Percentiles rank a stretch among this genome's conserved stretches.
Evolutionary conservation across 345 rosid genomes (phyloP).

Genomic region (Eucalyptus rudis): DNA sequence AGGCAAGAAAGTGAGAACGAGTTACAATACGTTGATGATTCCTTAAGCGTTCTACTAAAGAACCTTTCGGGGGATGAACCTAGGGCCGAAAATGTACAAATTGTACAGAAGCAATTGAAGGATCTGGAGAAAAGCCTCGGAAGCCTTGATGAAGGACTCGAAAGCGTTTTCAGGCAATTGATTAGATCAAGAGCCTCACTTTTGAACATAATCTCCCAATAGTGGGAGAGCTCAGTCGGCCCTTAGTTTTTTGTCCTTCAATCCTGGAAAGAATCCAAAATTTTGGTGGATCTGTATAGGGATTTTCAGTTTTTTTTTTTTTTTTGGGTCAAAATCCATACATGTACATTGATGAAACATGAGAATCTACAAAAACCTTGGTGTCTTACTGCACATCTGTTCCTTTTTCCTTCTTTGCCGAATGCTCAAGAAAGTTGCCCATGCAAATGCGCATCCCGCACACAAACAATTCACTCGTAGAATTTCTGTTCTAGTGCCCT

Average conservation of each 20-base stretch:
- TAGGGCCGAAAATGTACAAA: constrained; percentile 8
- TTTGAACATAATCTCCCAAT: constrained; percentile 57
- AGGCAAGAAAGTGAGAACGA: constrained; percentile 20
- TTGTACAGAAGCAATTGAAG: constrained; percentile 19
- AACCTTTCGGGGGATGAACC: background rate
- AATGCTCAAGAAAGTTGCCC: background rate
- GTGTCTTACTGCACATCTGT: background rate
- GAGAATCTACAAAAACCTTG: background rate
- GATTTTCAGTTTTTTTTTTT: background rate
- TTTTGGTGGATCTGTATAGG: background rate
- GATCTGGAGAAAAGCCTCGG: constrained; percentile 28
- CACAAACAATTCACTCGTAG: background rate
- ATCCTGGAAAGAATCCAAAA: background rate
- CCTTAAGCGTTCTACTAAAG: background rate
- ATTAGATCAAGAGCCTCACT: constrained; percentile 51
- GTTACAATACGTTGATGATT: constrained; percentile 23
- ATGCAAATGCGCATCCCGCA: background rate
- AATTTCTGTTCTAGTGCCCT: background rate
- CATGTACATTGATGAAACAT: background rate
- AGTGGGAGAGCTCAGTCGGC: background rate
- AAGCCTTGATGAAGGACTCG: constrained; percentile 39
- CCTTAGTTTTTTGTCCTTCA: background rate
- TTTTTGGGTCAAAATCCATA: background rate
- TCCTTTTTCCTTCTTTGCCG: background rate
- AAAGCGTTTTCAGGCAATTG: constrained; percentile 41